Evolutionary conservation across 2,329 filamentous ascomycete species (phyloP).

Genomic region (Xylariaceae sp.): DNA sequence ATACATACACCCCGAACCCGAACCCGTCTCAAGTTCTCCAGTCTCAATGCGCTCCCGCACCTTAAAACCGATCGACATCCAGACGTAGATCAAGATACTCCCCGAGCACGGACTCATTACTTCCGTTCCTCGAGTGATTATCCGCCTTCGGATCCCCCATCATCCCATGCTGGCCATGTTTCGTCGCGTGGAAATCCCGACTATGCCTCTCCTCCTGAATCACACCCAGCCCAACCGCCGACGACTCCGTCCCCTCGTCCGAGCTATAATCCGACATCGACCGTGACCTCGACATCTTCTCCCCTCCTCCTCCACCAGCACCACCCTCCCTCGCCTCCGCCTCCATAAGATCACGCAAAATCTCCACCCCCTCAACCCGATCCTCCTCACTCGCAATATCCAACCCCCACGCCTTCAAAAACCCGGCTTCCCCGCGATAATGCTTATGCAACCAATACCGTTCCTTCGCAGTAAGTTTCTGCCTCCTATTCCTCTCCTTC

Average conservation of each 20-base stretch:
- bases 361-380: conserved; percentile 23
- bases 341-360: conserved; percentile 27
- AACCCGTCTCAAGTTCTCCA: no score
- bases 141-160: conserved; percentile 5
- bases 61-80: neutral
- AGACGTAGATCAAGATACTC: conserved; percentile 27
- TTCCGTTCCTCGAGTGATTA: conserved; percentile 23
- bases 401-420: conserved; percentile 28
- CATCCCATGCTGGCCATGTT: neutral
- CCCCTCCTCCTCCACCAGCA: conserved; percentile 15
- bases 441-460: conserved; percentile 28
- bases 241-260: conserved; percentile 4
- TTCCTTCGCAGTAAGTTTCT: conserved; percentile 23
- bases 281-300: conserved; percentile 10
- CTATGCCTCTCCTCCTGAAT: conserved; percentile 23
- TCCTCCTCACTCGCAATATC: conserved; percentile 25
- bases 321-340: conserved; percentile 22
- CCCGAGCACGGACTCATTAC: conserved; percentile 27
- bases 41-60: no score
- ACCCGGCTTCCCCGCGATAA: conserved; percentile 29
- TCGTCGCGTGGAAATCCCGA: conserved; percentile 11
- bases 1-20: neutral
- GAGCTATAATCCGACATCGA: conserved; percentile 12
- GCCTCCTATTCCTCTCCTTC: neutral
- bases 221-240: conserved; percentile 15